Evolutionary conservation across 1,139 yeast genomes (phyloP).

Genomic region (Suhomyces bolitotheri): DNA sequence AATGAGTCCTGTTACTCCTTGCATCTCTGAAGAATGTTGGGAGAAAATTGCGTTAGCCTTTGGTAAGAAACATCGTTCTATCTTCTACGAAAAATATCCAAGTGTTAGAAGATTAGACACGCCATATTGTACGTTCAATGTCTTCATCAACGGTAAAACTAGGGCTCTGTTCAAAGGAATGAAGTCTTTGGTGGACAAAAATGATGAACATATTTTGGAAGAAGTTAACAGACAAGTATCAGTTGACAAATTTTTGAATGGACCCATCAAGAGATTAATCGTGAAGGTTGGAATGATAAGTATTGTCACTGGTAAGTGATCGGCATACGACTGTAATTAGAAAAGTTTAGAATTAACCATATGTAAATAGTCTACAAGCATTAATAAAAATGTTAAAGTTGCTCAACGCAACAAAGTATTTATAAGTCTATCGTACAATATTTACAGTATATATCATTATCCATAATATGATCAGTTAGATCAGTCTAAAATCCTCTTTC

Average conservation of each 20-base stretch:
- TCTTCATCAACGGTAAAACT: conserved; percentile 71
- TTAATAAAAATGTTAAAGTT: background rate
- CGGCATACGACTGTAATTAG: conserved; percentile 1
- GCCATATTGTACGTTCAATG: conserved; percentile 41
- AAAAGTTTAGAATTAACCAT: too few species aligned
- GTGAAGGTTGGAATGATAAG: conserved; percentile 33
- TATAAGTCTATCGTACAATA: conserved; percentile 18
- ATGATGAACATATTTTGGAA: conserved; percentile 26
- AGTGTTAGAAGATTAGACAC: conserved; percentile 37
- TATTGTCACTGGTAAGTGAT: conserved; percentile 18
- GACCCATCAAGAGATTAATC: conserved; percentile 23
- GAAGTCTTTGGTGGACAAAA: conserved; percentile 30
- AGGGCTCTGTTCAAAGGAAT: conserved; percentile 47
- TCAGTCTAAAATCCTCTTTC: conserved; percentile 32
- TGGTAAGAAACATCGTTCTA: conserved; percentile 32
- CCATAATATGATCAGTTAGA: too few species aligned
- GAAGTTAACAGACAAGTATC: conserved; percentile 12
- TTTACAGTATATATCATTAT: conserved; percentile 14
- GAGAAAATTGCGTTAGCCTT: conserved; percentile 44
- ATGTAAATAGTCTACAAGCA: conserved; percentile 3
- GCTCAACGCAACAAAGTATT: background rate
- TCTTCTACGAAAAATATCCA: conserved; percentile 61
- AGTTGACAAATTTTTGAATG: conserved; percentile 10
- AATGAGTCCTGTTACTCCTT: conserved; percentile 78
- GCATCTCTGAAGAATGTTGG: conserved; percentile 82